A percentile compares a stretch with the other conserved stretches of the same genome.
Evolutionary conservation across 2,329 filamentous ascomycete genomes (phyloP).

Genomic region (Diaporthe citri): DNA sequence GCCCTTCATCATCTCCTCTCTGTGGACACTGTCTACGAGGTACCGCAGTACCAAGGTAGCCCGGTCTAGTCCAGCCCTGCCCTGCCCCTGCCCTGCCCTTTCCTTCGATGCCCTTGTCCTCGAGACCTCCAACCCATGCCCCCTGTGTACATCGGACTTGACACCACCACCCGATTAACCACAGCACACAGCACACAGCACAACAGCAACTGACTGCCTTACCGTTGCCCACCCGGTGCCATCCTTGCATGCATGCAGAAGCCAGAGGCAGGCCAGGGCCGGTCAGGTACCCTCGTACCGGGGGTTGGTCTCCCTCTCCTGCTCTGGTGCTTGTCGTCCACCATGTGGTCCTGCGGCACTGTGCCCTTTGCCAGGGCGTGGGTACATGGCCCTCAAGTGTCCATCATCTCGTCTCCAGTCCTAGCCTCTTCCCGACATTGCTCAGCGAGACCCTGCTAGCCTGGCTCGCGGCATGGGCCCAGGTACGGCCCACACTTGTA

Average conservation of each 20-base stretch:
- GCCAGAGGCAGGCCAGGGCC: neutral
- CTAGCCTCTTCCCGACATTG: slow-evolving; percentile 59
- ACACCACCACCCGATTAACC: neutral
- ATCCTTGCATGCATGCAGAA: neutral
- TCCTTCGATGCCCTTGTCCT: slow-evolving; percentile 5
- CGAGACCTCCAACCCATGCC: neutral
- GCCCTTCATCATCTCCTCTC: slow-evolving; percentile 24
- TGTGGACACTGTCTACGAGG: slow-evolving; percentile 19
- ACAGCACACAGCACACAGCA: neutral
- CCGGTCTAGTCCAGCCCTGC: slow-evolving; percentile 6
- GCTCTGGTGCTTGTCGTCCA: slow-evolving; percentile 8
- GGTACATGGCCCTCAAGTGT: slow-evolving; percentile 18
- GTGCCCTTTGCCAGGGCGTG: slow-evolving; percentile 35
- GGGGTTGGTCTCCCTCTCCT: too few relatives aligned
- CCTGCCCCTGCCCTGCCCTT: neutral
- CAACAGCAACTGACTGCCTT: slow-evolving; percentile 32
- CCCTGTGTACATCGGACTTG: slow-evolving; percentile 4
- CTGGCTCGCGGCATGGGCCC: slow-evolving; percentile 12
- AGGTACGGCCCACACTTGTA: slow-evolving; percentile 33
- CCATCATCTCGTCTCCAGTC: slow-evolving; percentile 61
- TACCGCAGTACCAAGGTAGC: neutral
- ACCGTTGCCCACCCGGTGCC: slow-evolving; percentile 30
- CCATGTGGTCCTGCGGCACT: slow-evolving; percentile 36
- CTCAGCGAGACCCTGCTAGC: slow-evolving; percentile 20
- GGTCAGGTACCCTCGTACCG: slow-evolving; percentile 13